phyloP scores from a whole-genome alignment of 1,139 yeast genomes.

The Sugiyamaella pinicola region DNA sequence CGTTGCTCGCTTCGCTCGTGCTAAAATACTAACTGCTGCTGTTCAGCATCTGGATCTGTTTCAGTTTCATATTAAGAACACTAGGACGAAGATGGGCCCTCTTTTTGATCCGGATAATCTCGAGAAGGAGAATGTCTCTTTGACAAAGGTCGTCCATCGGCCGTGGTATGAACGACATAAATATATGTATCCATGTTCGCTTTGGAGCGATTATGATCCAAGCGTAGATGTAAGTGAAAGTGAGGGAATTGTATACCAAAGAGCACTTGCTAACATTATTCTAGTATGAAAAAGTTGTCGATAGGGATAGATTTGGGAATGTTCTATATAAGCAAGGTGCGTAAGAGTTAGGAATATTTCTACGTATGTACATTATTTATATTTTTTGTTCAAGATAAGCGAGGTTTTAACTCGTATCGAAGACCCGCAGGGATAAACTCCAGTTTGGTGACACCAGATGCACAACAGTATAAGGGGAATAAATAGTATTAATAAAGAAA shows the following conservation, averaged over 20 bases:
- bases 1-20: background rate
- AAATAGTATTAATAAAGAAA: conserved; percentile 3
- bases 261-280: conserved; percentile 8
- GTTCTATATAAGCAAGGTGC: conserved; percentile 18
- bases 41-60: conserved; percentile 31
- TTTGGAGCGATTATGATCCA: conserved; percentile 38
- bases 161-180: conserved; percentile 36
- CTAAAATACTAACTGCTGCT: background rate
- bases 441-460: background rate
- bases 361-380: too few relatives aligned
- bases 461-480: background rate
- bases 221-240: conserved; percentile 26
- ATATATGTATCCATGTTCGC: conserved; percentile 35
- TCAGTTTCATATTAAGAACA: conserved; percentile 30
- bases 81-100: conserved; percentile 30
- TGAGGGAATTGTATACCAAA: background rate
- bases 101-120: conserved; percentile 30
- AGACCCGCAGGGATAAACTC: too few relatives aligned
- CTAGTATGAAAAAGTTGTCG: conserved; percentile 23
- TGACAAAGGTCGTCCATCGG: conserved; percentile 31
- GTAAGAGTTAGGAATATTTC: too few relatives aligned
- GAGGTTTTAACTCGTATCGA: too few relatives aligned
- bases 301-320: conserved; percentile 21
- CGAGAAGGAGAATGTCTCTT: conserved; percentile 16
- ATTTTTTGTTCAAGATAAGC: too few relatives aligned